Percentiles rank a stretch among this genome's conserved stretches.
Evolutionary conservation across 148 eudicot genomes (phyloP).

Genomic region (Chenopodium berlandieri): DNA sequence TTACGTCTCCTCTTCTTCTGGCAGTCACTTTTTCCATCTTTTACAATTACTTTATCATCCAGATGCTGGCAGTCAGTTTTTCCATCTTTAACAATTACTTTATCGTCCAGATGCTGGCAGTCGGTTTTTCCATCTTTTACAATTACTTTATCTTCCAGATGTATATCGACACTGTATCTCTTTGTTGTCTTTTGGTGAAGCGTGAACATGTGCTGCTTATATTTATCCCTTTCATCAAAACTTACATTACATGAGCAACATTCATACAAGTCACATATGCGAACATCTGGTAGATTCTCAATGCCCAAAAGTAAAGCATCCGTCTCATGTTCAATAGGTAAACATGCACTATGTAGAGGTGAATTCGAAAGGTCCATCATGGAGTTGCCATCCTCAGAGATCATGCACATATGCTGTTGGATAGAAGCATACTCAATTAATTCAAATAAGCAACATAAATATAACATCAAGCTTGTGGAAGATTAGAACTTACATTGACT

Average conservation of each 20-base stretch:
- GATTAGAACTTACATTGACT: slow-evolving; percentile 34
- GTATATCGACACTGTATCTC: slow-evolving; percentile 42
- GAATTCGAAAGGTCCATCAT: slow-evolving; percentile 26
- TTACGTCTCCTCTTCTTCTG: slow-evolving; percentile 39
- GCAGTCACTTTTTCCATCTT: slow-evolving; percentile 49
- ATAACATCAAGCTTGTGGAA: neutral
- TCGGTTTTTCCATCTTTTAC: slow-evolving; percentile 52
- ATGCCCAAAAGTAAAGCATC: slow-evolving; percentile 36
- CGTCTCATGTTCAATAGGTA: slow-evolving; percentile 22
- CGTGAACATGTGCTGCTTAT: slow-evolving; percentile 49
- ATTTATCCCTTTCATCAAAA: slow-evolving; percentile 48
- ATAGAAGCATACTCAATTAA: slow-evolving; percentile 30
- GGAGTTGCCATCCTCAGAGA: slow-evolving; percentile 20
- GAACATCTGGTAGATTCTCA: slow-evolving; percentile 65
- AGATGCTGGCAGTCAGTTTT: slow-evolving; percentile 44
- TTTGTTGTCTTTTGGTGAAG: slow-evolving; percentile 52
- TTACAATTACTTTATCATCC: slow-evolving; percentile 47
- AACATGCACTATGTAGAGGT: slow-evolving; percentile 22
- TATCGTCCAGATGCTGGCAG: slow-evolving; percentile 45
- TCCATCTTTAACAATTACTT: slow-evolving; percentile 48
- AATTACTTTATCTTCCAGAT: slow-evolving; percentile 45
- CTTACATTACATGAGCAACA: slow-evolving; percentile 55
- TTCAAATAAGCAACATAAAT: slow-evolving; percentile 13
- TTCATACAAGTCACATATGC: slow-evolving; percentile 52
- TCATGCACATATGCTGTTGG: slow-evolving; percentile 20